phyloP scores from a whole-genome alignment of 306 rosid species.

The Trifolium fragiferum region DNA sequence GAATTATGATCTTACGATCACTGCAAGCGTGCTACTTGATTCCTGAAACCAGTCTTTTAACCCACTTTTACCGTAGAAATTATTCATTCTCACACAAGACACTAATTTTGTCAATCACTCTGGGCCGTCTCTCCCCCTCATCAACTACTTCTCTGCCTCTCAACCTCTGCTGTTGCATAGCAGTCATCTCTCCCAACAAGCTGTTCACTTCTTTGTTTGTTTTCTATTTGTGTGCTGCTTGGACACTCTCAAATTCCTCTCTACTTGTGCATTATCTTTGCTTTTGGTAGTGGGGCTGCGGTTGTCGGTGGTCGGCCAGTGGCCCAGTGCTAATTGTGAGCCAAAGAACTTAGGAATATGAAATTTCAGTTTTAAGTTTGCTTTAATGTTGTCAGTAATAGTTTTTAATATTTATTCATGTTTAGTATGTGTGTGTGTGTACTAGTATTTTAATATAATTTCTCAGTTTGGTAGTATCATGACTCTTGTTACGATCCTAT shows the following conservation, averaged over 20 bases:
- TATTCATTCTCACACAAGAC: background rate
- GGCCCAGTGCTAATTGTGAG: background rate
- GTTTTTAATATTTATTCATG: background rate
- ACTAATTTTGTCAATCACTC: background rate
- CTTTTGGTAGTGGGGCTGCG: background rate
- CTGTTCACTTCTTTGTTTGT: background rate
- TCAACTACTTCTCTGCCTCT: background rate
- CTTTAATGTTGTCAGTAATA: background rate
- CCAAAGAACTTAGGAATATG: background rate
- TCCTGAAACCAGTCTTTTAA: background rate
- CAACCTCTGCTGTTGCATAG: background rate
- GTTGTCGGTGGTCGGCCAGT: background rate
- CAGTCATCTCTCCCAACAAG: background rate
- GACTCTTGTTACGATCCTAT: background rate
- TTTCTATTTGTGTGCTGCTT: background rate
- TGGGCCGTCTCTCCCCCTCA: background rate
- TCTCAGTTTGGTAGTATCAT: background rate
- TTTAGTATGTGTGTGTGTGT: background rate
- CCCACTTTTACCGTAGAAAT: background rate
- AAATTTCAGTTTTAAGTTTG: background rate
- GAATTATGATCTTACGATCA: background rate
- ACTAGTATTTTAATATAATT: background rate
- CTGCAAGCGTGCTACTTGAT: background rate
- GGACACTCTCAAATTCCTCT: background rate
- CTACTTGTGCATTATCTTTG: background rate